Percentiles rank a stretch among this genome's conserved stretches.
phyloP scores from a whole-genome alignment of 2,329 filamentous ascomycete genomes.

The Arthrinium phaeospermum region DNA sequence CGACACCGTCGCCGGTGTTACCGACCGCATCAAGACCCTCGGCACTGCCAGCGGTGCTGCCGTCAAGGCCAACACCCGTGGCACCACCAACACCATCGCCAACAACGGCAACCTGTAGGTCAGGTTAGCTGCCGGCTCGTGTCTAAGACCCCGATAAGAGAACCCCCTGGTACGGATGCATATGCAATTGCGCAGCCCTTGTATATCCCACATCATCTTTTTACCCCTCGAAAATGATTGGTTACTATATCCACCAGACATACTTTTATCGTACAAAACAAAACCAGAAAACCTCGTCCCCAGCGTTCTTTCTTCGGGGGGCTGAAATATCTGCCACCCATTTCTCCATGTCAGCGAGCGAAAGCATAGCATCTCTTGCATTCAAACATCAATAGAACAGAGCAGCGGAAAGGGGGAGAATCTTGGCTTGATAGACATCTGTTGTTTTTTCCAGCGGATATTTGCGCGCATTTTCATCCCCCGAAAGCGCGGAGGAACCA shows the following conservation, averaged over 20 bases:
- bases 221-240: background rate
- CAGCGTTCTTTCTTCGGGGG: background rate
- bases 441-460: background rate
- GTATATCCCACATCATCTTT: background rate
- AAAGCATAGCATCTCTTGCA: constrained; percentile 1
- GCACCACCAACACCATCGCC: constrained; percentile 60
- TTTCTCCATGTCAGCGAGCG: background rate
- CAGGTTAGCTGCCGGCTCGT: background rate
- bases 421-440: background rate
- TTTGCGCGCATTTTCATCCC: background rate
- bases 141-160: background rate
- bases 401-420: background rate
- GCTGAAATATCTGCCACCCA: background rate
- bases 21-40: constrained; percentile 57
- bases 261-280: background rate
- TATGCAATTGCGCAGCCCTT: background rate
- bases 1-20: constrained; percentile 49
- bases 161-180: background rate
- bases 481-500: background rate
- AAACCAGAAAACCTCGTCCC: background rate
- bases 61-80: constrained; percentile 48
- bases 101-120: constrained; percentile 54
- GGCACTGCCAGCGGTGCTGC: constrained; percentile 51
- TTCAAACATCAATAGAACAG: constrained; percentile 4
- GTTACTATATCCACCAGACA: constrained; percentile 8